A percentile compares a stretch with the other conserved stretches of the same genome.
Conservation (phyloP, 208 protist species). For the Phytomonas sp. region DNA sequence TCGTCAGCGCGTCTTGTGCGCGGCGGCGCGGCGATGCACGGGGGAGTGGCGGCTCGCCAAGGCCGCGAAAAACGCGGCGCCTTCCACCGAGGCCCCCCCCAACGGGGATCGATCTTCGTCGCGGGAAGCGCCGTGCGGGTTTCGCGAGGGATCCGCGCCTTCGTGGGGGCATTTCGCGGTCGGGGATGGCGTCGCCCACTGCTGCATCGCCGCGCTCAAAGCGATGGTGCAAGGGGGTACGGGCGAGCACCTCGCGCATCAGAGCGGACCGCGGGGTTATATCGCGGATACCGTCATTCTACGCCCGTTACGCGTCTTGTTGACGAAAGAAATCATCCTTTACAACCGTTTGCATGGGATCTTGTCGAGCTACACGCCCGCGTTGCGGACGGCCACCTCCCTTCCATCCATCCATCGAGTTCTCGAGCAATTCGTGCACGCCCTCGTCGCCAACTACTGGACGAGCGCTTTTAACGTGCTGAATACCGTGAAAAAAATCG, state of each 20-base stretch:
- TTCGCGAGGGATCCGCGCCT: too few relatives aligned
- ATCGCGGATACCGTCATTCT: constrained; percentile 38
- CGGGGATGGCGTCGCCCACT: constrained; percentile 49
- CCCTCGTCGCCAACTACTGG: constrained; percentile 31
- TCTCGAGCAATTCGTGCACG: constrained; percentile 62
- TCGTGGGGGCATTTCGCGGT: constrained; percentile 45
- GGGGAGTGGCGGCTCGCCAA: constrained; percentile 12
- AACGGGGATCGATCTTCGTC: too few relatives aligned
- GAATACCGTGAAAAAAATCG: constrained; percentile 49
- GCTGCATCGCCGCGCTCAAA: constrained; percentile 33
- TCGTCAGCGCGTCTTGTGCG: constrained; percentile 28
- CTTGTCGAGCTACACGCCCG: constrained; percentile 36
- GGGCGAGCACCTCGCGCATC: constrained; percentile 34
- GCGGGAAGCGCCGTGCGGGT: too few relatives aligned
- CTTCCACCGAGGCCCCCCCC: neutral
- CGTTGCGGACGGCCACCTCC: constrained; percentile 32
- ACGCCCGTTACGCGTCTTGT: constrained; percentile 50
- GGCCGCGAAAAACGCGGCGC: neutral
- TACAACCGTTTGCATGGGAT: constrained; percentile 51
- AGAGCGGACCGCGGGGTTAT: constrained; percentile 30
- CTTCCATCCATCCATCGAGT: constrained; percentile 41
- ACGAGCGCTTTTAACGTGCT: constrained; percentile 82
- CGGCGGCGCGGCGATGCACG: constrained; percentile 20
- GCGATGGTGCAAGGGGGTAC: constrained; percentile 43
- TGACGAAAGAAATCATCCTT: constrained; percentile 59